Evolutionary conservation across 169 alveolate genomes (phyloP).

Genomic region (Plasmodium adleri): DNA sequence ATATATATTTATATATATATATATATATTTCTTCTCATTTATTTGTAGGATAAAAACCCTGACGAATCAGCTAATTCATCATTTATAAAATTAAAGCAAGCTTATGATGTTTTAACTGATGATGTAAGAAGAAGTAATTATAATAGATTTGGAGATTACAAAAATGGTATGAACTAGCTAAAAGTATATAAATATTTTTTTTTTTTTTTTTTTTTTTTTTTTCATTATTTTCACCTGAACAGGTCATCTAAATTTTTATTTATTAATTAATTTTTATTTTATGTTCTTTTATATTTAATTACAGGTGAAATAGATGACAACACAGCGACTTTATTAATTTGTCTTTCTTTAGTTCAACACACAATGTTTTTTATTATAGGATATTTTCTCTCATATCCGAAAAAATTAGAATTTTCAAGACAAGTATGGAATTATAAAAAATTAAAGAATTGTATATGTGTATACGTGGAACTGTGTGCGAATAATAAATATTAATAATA

Average conservation of each 20-base stretch:
- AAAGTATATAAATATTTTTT: background rate
- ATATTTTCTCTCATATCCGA: conserved; percentile 68
- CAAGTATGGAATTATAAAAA: conserved; percentile 24
- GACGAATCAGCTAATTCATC: conserved; percentile 62
- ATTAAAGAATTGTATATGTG: background rate
- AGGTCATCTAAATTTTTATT: background rate
- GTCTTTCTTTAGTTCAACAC: conserved; percentile 72
- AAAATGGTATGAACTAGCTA: conserved; percentile 35
- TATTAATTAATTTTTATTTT: background rate
- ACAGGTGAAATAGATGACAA: conserved; percentile 75
- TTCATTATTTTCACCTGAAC: too few species aligned
- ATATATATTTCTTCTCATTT: background rate
- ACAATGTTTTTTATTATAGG: conserved; percentile 76
- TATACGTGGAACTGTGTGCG: background rate
- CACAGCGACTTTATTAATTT: conserved; percentile 65
- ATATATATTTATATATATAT: background rate
- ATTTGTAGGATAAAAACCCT: conserved; percentile 59
- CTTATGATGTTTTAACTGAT: conserved; percentile 63
- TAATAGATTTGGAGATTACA: conserved; percentile 75
- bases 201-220: conserved; percentile 1
- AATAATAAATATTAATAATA: background rate
- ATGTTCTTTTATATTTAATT: background rate
- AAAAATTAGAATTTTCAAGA: conserved; percentile 45
- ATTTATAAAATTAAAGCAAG: conserved; percentile 67
- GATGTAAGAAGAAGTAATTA: conserved; percentile 72